A percentile compares a stretch with the other conserved stretches of the same genome.
Conservation (phyloP, 495 filamentous ascomycete species). For the Penicillium riverlandense region DNA sequence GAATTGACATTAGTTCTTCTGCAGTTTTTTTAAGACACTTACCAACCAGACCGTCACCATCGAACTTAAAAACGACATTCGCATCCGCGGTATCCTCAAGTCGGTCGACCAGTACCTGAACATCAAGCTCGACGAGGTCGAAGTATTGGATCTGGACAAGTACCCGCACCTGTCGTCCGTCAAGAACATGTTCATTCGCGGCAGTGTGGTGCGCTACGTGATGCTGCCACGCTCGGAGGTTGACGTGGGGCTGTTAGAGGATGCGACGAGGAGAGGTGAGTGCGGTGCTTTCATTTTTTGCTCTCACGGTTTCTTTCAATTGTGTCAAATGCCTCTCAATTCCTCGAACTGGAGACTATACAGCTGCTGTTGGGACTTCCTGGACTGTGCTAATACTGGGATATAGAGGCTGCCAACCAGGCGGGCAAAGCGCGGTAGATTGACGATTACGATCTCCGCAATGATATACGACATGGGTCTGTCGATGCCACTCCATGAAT, state of each 20-base stretch:
- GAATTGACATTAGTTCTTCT: not conserved
- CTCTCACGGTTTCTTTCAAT: too few relatives aligned
- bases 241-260: slow-evolving; percentile 85
- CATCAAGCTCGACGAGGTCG: slow-evolving; percentile 95
- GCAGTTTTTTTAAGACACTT: slow-evolving; percentile 98
- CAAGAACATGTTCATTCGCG: slow-evolving; percentile 96
- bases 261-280: slow-evolving; percentile 89
- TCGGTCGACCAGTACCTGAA: slow-evolving; percentile 98
- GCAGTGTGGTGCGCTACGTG: slow-evolving; percentile 93
- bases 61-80: slow-evolving; percentile 98
- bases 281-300: slow-evolving; percentile 5
- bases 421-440: slow-evolving; percentile 41
- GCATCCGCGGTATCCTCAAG: slow-evolving; percentile 88
- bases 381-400: too few relatives aligned
- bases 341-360: too few relatives aligned
- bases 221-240: slow-evolving; percentile 83
- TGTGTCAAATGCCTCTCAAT: too few relatives aligned
- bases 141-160: slow-evolving; percentile 80
- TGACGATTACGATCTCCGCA: not conserved
- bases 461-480: slow-evolving; percentile 2
- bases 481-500: slow-evolving; percentile 5
- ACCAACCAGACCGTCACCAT: slow-evolving; percentile 95
- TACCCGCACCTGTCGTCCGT: slow-evolving; percentile 94
- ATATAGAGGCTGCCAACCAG: slow-evolving; percentile 46
- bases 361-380: too few relatives aligned